Base-by-base conservation (phyloP, 1,284 basidiomycete species). In the Cryptococcus sp. region DNA sequence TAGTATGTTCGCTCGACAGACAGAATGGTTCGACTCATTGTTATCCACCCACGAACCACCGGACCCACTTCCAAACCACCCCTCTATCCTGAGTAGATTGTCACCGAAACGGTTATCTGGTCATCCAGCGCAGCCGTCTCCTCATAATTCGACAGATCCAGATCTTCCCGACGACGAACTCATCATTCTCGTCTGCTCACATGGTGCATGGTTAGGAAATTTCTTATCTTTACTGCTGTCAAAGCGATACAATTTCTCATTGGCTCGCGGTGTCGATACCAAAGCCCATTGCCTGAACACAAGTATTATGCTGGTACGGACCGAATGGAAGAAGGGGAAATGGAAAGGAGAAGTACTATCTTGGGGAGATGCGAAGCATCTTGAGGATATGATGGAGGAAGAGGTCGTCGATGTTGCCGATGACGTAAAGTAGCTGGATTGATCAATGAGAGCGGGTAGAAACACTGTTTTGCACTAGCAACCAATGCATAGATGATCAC, bases 151-250 rank as follows among this genome's bases (percentile, higher is more conserved):
- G 2, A 34, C 29, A 34, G 13, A 7, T 5, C 29, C 29, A 34
- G 5, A 34, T 34, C 29, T 13, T 26, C 15, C 25, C 13, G n/a
- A 50, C 25, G 41, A 2, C 41, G 41, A 38, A 48, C 43, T 40
- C 15, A 39, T 51, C 15, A 58, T 77, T 25, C 63, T 77, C 11
- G 54, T 73, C 51, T 62, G 73, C 38, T 70, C 69, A 10, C 77
- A 78, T 56, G 75, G 75, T 37, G 77, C 75, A 13, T 77, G 68
- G 56, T 62, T 78, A 29, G 54, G 54, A 11, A 43, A 61, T 0
- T 58, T 76, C 16, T 54, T 66, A 19, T 49, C 52, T 15, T 50
- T 69, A 19, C 55, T 76, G n/a, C 39, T 67, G 29, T 40, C 48
- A 2, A 43, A 55, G 22, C 16, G 53, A 20, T 51, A 38, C 25